Evolutionary conservation across 768 basidiomycete genomes (phyloP), one percentile per base, ranked within the genome.

Genomic region (Phlegmacium glaucopus): DNA sequence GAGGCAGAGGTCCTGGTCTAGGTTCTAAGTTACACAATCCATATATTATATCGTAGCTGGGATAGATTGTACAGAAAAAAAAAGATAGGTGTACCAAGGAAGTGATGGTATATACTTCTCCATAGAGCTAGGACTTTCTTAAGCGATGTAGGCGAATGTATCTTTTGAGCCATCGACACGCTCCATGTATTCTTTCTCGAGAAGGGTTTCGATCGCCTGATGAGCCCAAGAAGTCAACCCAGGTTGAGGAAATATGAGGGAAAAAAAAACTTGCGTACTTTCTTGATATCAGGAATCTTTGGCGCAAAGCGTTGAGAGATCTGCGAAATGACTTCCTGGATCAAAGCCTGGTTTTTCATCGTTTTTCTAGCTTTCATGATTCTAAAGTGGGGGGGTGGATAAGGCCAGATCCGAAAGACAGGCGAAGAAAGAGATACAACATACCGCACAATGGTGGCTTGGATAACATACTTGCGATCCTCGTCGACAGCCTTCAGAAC

Each of bases 131-230:
- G 22, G 22, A 22, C 22, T 22, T 47, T 22, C 42, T 43, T 68
- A 87, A 49, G 85, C 85, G 55, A 86, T 78, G 62, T 88, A 88
- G 40, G 83, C 81, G 64, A 90, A 92, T 29, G 88, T 88, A 68
- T 95, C 93, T 61, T 87, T 85, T n/a, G 86, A 83, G 9, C 86
- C 90, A 16, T 93, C 91, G 11, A 92, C 87, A 26, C 95, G 85
- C 62, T 98, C 94, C 57, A 99, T 88, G 65, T 97, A 99, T 65
- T 99, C 95, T 71, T 95, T 95, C 72, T 97, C 95, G 40, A 97
- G 73, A 15, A 98, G 72, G 11, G 83, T 83, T 61, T 95, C 93
- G 49, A 97, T 95, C 3, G 91, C 90, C 87, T 89, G 49, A 18
- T 29, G 9, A 10, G 10, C 8, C 30, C 40, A 52, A 59, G 48